Evolutionary conservation across 164 flowering plant genomes (phyloP), one percentile per base, ranked within the genome.

Genomic region (Magnolia changhungtana): DNA sequence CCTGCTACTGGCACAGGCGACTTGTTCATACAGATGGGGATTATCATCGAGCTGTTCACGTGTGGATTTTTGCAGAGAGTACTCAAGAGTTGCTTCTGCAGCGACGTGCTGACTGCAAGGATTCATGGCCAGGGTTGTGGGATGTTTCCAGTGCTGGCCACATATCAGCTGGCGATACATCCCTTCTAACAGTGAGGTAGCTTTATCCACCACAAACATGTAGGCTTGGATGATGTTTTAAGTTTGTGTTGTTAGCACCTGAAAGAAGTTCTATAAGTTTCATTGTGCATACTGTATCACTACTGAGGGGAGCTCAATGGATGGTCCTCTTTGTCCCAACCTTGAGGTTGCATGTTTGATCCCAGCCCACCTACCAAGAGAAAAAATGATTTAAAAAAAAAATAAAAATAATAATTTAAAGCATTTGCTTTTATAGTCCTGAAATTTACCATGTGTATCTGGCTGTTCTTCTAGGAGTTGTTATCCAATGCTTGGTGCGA

Each of bases 141-240:
- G 98, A 95, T 83, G 86, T 91, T 67, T 95, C 98, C 14, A 93
- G 98, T 78, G 98, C 98, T 45, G 98, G 98, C 29, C 98, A 95
- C 78, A 85, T 95, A 73, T 91, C 98, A 72, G 94, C 98, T 70
- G 97, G 98, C 18, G 93, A 93, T 81, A 83, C 96, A 5, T 95
- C 98, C 55, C 94, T 95, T 78, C 29, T 88, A 65, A 76, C 96
- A 10, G 98, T 96, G 23, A 88, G 91, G 98, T 94, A 74, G 51
- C 50, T 11, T 4, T 19, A 51, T 50, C 7, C 4, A 20, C 50
- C 23, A 11, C 23, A 10, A n/a, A n/a, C 7, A 20, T 23, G 11
- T n/a, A n/a, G 11, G 45, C 64, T 24, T 24, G 61, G 49, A 29
- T 72, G 64, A 45, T 16, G 31, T 27, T 51, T 51, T 52, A 29